Conservation (phyloP, 73 alveolate genomes). For the Stentor roeselii region DNA sequence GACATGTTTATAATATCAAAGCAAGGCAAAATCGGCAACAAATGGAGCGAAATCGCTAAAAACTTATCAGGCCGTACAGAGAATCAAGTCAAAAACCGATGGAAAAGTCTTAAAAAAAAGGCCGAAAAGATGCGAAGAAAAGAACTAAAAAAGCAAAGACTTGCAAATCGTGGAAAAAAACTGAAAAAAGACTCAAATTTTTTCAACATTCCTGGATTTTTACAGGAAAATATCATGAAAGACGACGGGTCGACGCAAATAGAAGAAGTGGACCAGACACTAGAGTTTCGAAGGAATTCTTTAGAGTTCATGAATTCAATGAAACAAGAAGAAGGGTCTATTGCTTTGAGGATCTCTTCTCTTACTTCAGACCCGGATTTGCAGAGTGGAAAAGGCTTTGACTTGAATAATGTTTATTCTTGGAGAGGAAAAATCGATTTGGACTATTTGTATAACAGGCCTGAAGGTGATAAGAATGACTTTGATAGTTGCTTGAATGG, state of each 20-base stretch:
- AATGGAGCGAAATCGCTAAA: slow-evolving; percentile 24
- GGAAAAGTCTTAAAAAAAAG: background rate
- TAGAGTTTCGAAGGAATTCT: background rate
- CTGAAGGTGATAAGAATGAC: background rate
- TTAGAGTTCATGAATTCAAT: background rate
- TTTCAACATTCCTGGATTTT: background rate
- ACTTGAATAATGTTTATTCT: background rate
- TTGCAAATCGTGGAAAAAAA: background rate
- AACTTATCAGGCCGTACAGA: slow-evolving; percentile 29
- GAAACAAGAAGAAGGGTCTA: background rate
- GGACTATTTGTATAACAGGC: background rate
- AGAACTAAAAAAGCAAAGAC: background rate
- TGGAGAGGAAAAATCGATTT: background rate
- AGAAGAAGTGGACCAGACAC: background rate
- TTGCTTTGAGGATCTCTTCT: background rate
- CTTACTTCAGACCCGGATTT: background rate
- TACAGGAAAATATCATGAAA: background rate
- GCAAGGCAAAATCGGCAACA: background rate
- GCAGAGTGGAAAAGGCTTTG: background rate
- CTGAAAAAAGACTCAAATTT: background rate
- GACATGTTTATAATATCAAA: slow-evolving; percentile 35
- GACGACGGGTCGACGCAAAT: background rate
- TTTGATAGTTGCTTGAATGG: background rate
- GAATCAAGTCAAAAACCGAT: slow-evolving; percentile 20
- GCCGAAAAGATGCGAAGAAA: background rate